These are phyloP conservation scores for Tarenaya hassleriana DNA, from an alignment of 345 rosid genomes.

Conservation along the genomic window DNA sequence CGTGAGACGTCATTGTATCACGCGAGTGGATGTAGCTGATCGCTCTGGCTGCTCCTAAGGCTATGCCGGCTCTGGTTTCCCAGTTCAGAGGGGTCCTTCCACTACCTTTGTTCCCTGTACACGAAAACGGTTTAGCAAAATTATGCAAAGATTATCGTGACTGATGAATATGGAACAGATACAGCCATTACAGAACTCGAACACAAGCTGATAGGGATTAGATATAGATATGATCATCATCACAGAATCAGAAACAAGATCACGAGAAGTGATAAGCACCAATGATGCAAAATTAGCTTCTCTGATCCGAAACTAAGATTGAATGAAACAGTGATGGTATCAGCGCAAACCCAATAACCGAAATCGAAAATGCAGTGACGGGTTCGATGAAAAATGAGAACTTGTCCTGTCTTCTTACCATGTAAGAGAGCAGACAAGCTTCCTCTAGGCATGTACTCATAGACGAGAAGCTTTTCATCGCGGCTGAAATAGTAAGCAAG, in stretches of 20 bases:
- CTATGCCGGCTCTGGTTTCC: constrained; percentile 70
- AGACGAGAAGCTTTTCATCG: constrained; percentile 66
- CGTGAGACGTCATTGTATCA: constrained; percentile 62
- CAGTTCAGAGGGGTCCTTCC: constrained; percentile 82
- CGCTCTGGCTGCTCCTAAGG: constrained; percentile 76
- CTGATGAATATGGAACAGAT: no score
- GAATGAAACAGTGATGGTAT: no score
- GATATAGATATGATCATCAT: no score
- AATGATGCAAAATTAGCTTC: no score
- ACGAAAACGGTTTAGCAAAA: not conserved
- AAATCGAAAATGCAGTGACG: not conserved
- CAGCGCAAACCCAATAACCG: constrained; percentile 12
- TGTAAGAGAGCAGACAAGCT: constrained; percentile 68
- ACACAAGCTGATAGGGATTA: no score
- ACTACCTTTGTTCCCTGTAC: constrained; percentile 57
- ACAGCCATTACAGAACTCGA: no score
- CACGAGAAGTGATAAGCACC: no score
- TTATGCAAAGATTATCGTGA: no score
- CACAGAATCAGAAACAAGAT: no score
- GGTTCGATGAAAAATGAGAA: not conserved
- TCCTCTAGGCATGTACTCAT: constrained; percentile 60
- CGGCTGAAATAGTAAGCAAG: constrained; percentile 48
- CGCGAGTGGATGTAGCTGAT: constrained; percentile 68
- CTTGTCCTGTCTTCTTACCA: constrained; percentile 34
- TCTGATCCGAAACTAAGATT: no score